Conservation (phyloP, 1,139 yeast species). For the Geotrichum phurueaensis region DNA sequence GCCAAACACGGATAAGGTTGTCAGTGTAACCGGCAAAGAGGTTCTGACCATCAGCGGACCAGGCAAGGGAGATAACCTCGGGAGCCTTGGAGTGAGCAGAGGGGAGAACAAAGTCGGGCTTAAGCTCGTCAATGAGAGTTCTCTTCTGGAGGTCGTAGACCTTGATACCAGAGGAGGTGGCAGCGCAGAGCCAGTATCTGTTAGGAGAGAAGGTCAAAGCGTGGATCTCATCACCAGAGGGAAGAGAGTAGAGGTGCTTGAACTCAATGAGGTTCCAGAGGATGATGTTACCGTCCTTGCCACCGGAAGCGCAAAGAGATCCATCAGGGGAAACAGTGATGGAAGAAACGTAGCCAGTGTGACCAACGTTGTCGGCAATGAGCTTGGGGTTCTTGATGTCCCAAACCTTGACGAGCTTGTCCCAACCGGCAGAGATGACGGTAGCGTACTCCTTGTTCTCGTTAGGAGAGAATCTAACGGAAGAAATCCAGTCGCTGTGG, state of each 20-base stretch:
- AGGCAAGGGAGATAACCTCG: slow-evolving; percentile 95
- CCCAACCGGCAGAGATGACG: slow-evolving; percentile 98
- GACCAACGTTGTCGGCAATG: slow-evolving; percentile 97
- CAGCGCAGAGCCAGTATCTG: slow-evolving; percentile 99
- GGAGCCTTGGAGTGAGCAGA: slow-evolving; percentile 90
- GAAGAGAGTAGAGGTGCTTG: slow-evolving; percentile 87
- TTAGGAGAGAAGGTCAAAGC: slow-evolving; percentile 99
- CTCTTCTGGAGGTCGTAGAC: slow-evolving; percentile 97
- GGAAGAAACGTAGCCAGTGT: slow-evolving; percentile 98
- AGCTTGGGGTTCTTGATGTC: slow-evolving; percentile 80
- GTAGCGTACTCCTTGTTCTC: slow-evolving; percentile 48
- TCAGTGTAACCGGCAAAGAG: slow-evolving; percentile 99
- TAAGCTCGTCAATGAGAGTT: slow-evolving; percentile 93
- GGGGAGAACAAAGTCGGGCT: slow-evolving; percentile 92
- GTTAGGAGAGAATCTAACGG: slow-evolving; percentile 93
- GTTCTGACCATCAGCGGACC: slow-evolving; percentile 99
- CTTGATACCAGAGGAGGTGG: slow-evolving; percentile 96
- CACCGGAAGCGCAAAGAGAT: slow-evolving; percentile 98
- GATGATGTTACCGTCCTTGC: slow-evolving; percentile 98
- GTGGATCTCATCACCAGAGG: slow-evolving; percentile 94
- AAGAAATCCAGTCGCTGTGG: slow-evolving; percentile 98
- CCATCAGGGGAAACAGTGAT: slow-evolving; percentile 99
- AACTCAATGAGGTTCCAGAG: slow-evolving; percentile 95
- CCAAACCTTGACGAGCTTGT: slow-evolving; percentile 98
- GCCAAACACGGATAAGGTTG: slow-evolving; percentile 99